Base-by-base conservation (phyloP, 1,284 basidiomycete genomes). In the Lignosus rhinocerotis region DNA sequence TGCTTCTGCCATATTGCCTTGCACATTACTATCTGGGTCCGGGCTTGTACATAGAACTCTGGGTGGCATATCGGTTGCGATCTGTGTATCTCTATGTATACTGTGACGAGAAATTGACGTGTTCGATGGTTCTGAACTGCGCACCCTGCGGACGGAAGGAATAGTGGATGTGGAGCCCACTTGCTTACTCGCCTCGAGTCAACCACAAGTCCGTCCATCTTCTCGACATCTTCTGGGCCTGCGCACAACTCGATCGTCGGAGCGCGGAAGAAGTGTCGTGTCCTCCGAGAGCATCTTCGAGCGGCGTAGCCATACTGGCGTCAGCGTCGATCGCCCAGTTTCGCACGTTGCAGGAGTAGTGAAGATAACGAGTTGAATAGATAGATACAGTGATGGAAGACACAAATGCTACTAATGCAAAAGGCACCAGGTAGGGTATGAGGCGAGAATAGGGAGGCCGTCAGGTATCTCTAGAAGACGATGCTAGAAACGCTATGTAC, bases 381-480 rank as follows among this genome's bases (percentile, higher is more conserved):
- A 62, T 62, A 63, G 58, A 63, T 60, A 60, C 61, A 60, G 36
- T 55, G 46, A 36, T 17, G 42, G 25, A 36, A 51, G 39, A 31
- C 41, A 16, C 46, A 42, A 53, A 47, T 51, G 53, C 50, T 49
- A 60, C 46, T 53, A 56, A 53, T 57, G 38, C 36, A 58, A 53
- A 54, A 19, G 61, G 34, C 56, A 53, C 45, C 45, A 16, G 16
- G 61, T 63, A 60, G 61, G 61, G 61, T 63, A 63, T 60, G 58
- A 41, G 36, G 42, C 42, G 21, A 17, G 39, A 33, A 21, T 34
- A 11, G 53, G n/a, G 41, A 56, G 43, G 54, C 56, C 54, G 46
- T 36, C 47, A 52, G 58, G 53, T 58, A 63, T 53, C 50, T 61
- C 58, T 53, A 47, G 48, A 51, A 17, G 54, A 53, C 31, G 41